Evolutionary conservation across 768 basidiomycete species (phyloP).

Genomic region (Kwoniella sp.): DNA sequence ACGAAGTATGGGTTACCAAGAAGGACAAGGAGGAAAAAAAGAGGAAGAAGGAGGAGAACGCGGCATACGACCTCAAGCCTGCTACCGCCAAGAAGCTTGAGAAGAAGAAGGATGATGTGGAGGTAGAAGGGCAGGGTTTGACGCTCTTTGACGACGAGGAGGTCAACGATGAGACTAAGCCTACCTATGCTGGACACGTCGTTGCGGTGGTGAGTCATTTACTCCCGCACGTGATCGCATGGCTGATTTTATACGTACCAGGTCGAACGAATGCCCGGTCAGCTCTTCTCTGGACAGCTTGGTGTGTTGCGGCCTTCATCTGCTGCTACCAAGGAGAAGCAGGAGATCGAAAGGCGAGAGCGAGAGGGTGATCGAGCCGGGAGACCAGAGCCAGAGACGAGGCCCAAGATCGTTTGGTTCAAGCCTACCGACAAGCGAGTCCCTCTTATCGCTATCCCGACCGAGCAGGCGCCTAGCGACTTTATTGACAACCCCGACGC

Average conservation of each 20-base stretch:
- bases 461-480: conserved; percentile 91
- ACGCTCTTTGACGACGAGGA: conserved; percentile 98
- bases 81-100: conserved; percentile 65
- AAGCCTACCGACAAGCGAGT: conserved; percentile 99
- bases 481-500: conserved; percentile 91
- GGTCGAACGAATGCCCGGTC: conserved; percentile 97
- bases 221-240: not conserved
- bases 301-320: conserved; percentile 92
- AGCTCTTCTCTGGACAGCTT: conserved; percentile 94
- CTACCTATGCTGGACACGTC: conserved; percentile 96
- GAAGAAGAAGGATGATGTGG: conserved; percentile 99
- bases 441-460: conserved; percentile 95
- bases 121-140: conserved; percentile 96
- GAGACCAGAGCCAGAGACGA: conserved; percentile 59
- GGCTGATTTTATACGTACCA: not conserved
- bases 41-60: conserved; percentile 98
- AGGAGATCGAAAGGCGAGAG: conserved; percentile 94
- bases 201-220: conserved; percentile 69
- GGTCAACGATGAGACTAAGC: conserved; percentile 97
- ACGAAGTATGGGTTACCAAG: conserved; percentile 91
- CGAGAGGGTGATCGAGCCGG: conserved; percentile 84
- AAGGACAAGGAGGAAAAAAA: conserved; percentile 99
- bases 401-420: conserved; percentile 99
- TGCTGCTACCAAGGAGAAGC: conserved; percentile 96
- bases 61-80: conserved; percentile 78